A percentile compares a stretch with the other conserved stretches of the same genome.
These are phyloP conservation scores for Pythium pyrilobum DNA, from an alignment of 352 stramenopile species.

Conservation along the genomic window DNA sequence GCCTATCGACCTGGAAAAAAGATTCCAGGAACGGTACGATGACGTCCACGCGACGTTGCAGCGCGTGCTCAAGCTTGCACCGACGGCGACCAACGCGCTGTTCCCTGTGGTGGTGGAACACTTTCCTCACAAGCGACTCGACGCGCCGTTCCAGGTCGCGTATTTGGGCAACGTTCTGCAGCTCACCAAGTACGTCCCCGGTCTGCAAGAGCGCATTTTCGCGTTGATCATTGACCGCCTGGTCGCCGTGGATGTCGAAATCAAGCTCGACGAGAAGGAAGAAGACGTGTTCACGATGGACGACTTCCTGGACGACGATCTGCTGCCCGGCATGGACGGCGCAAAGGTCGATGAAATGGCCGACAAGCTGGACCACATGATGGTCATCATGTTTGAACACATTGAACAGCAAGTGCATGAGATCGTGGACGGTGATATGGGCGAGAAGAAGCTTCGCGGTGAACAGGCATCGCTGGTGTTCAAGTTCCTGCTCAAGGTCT, in stretches of 20 bases:
- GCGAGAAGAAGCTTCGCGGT: conserved; percentile 21
- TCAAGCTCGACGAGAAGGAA: conserved; percentile 84
- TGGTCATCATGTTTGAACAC: conserved; percentile 86
- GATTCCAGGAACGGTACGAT: conserved; percentile 53
- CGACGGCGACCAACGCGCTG: conserved; percentile 69
- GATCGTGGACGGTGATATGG: not conserved
- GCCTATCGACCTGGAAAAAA: conserved; percentile 38
- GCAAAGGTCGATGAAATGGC: conserved; percentile 73
- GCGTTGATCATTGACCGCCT: conserved; percentile 81
- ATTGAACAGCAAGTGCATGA: conserved; percentile 35
- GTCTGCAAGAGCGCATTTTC: conserved; percentile 78
- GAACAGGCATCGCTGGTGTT: conserved; percentile 61
- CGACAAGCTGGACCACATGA: conserved; percentile 86
- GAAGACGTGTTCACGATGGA: conserved; percentile 82
- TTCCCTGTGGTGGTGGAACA: conserved; percentile 74
- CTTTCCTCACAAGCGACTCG: conserved; percentile 81
- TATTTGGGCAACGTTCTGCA: conserved; percentile 70
- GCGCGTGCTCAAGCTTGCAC: conserved; percentile 62
- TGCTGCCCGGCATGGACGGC: conserved; percentile 46
- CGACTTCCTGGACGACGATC: conserved; percentile 74
- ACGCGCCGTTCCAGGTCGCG: conserved; percentile 55
- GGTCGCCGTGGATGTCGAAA: conserved; percentile 86
- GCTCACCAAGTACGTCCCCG: conserved; percentile 59
- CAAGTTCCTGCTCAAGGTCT: conserved; percentile 77
- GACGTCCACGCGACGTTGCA: conserved; percentile 55